Evolutionary conservation across 257 asterid species (phyloP), one percentile per base, ranked within the genome.

Genomic region (Solanum neorickii): DNA sequence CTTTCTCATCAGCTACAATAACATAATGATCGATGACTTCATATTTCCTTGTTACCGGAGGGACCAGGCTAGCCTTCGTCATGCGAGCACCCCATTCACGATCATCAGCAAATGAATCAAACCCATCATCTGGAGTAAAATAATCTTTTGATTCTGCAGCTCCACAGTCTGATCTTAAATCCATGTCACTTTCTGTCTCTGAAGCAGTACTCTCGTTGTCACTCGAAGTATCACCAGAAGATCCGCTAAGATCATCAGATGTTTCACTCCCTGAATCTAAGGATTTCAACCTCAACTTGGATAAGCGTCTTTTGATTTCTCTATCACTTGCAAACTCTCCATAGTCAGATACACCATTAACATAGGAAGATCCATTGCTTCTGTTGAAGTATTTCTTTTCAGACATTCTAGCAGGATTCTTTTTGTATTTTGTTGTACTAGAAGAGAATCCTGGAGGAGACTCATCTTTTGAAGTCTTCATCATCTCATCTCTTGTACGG

Each of bases 51-150:
- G 99, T 96, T 65, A 97, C 99, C 73, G 99, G 99, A 70, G 99
- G 99, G 70, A 96, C 99, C 80, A 97, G 97, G 92, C 99, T 91
- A 73, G 96, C 93, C 93, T 96, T 95, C 23, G 99, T 97, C 99
- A 97, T 97, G 82, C 99, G 99, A 82, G 99, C 99, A 86, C 99
- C 99, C 99, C 99, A 97, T 90, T 95, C 99, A 80, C 99, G 98
- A 23, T 97, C 99, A 89, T 97, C 99, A 86, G 95, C 92, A 87
- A 92, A 91, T 83, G 98, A 90, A 92, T 97, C 99, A 84, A 92
- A 90, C 87, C 95, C 98, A 87, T 94, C 98, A 87, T 96, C 99
- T 41, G 91, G 88, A 56, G 92, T 88, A 69, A 92, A 91, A 92
- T 88, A 93, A 46, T 89, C 98, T 91, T 92, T 91, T 27, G 98